Conservation (phyloP, 371 early-diverging fungal genomes). For the Quaeritorhiza haematococci region DNA sequence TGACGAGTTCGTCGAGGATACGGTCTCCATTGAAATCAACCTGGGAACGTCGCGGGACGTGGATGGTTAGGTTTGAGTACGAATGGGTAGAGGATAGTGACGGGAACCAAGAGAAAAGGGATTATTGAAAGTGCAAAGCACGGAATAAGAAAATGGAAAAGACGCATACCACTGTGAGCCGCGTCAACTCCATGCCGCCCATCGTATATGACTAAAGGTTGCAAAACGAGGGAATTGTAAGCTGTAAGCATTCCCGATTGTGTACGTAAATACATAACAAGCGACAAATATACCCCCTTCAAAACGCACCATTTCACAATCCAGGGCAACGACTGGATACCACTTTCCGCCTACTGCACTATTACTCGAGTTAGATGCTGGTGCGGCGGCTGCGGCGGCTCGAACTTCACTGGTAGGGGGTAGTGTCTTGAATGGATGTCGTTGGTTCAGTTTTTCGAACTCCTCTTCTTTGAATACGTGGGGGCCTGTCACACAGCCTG, state of each 20-base stretch:
- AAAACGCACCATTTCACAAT: conserved; percentile 75
- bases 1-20: conserved; percentile 68
- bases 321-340: conserved; percentile 49
- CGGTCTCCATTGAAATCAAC: background rate
- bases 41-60: no score
- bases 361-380: no score
- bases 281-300: background rate
- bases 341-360: background rate
- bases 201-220: conserved; percentile 52
- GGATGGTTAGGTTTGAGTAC: no score
- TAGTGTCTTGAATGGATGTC: background rate
- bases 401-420: conserved; percentile 3
- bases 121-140: no score
- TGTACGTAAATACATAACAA: background rate
- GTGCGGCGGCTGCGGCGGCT: no score
- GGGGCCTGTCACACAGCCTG: conserved; percentile 28
- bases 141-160: no score
- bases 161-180: conserved; percentile 68
- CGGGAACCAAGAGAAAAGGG: no score
- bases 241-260: background rate
- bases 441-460: conserved; percentile 6
- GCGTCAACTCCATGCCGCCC: conserved; percentile 63
- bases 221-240: background rate
- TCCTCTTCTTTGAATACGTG: conserved; percentile 35
- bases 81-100: no score